Evolutionary conservation across 345 rosid genomes (phyloP).

Genomic region (Euphorbia lathyris): DNA sequence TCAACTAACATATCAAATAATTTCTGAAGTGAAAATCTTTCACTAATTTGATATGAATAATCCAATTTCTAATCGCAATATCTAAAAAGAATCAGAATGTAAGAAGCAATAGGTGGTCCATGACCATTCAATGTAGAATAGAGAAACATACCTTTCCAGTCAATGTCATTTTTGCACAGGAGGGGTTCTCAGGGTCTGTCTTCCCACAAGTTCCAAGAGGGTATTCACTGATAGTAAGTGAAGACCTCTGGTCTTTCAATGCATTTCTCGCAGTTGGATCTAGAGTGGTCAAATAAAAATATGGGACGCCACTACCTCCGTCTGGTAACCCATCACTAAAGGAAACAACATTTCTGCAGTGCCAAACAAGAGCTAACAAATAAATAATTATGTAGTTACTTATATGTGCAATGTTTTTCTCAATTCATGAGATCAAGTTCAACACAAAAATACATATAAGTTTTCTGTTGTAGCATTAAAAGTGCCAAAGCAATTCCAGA

Average conservation of each 20-base stretch:
- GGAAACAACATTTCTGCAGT: conserved; percentile 81
- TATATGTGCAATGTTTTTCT: too few species aligned
- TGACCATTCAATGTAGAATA: too few species aligned
- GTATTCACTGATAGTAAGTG: conserved; percentile 74
- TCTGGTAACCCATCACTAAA: conserved; percentile 76
- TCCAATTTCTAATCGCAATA: too few species aligned
- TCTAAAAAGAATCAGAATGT: too few species aligned
- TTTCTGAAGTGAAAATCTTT: not conserved
- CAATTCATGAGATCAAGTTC: too few species aligned
- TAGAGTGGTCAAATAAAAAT: conserved; percentile 88
- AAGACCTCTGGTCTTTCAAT: conserved; percentile 63
- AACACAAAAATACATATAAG: too few species aligned
- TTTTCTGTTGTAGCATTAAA: too few species aligned
- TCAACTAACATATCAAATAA: conserved; percentile 43
- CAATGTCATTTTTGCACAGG: conserved; percentile 85
- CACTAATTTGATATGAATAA: not conserved
- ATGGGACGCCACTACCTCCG: conserved; percentile 69
- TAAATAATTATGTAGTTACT: too few species aligned
- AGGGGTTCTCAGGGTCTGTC: conserved; percentile 82
- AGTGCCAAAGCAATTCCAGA: too few species aligned
- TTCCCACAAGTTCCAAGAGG: conserved; percentile 88
- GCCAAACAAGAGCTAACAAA: not conserved
- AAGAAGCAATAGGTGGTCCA: too few species aligned
- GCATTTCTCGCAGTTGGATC: conserved; percentile 95
- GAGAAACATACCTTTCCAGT: conserved; percentile 64